Evolutionary conservation across 495 filamentous ascomycete species (phyloP).

Genomic region (Talaromyces ruber): DNA sequence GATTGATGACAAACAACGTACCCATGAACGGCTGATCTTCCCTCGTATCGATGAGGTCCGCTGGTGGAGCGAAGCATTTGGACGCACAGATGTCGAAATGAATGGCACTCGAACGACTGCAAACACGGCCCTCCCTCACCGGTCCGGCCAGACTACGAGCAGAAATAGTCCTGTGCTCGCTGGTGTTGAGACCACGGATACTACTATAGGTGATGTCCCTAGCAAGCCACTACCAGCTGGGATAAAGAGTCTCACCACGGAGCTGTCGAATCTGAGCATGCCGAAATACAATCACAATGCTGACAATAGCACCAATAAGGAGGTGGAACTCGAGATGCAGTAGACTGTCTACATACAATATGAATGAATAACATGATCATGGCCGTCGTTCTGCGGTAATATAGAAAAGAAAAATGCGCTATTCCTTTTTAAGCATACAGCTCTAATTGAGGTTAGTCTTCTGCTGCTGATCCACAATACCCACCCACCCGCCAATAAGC

Average conservation of each 20-base stretch:
- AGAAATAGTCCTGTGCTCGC: conserved; percentile 28
- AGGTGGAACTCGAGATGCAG: conserved; percentile 43
- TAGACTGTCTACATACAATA: conserved; percentile 12
- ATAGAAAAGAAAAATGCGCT: neutral
- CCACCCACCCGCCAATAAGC: neutral
- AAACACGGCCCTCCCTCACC: conserved; percentile 5
- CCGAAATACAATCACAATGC: conserved; percentile 17
- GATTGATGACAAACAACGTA: conserved; percentile 69
- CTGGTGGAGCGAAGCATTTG: conserved; percentile 92
- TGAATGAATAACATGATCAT: neutral
- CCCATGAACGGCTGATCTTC: conserved; percentile 76
- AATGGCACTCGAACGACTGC: conserved; percentile 49
- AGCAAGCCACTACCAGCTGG: conserved; percentile 20
- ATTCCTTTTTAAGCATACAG: neutral
- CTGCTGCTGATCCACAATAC: neutral
- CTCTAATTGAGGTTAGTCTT: neutral
- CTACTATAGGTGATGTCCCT: conserved; percentile 18
- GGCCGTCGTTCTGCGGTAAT: neutral
- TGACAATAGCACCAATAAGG: conserved; percentile 14
- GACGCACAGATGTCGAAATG: conserved; percentile 83
- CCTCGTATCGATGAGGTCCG: conserved; percentile 58
- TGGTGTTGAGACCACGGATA: conserved; percentile 38
- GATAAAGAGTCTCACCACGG: conserved; percentile 29
- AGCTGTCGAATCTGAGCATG: conserved; percentile 32
- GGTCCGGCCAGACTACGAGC: conserved; percentile 9